Evolutionary conservation across 2,329 filamentous ascomycete species (phyloP).

Genomic region (Aspergillus ochraceoroseus): DNA sequence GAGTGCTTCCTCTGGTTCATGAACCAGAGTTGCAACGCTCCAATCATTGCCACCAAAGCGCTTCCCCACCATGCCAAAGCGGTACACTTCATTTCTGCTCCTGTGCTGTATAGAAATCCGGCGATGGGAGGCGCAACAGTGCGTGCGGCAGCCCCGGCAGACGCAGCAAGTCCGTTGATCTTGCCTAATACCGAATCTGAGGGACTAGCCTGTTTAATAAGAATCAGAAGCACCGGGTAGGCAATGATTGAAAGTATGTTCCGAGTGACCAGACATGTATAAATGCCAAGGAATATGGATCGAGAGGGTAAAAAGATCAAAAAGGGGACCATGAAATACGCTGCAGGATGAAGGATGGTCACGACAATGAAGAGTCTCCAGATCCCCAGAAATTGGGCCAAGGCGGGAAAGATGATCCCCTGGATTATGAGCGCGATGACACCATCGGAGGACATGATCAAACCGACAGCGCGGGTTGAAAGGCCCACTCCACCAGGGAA

Average conservation of each 20-base stretch:
- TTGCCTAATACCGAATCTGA: constrained; percentile 59
- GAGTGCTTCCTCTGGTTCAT: constrained; percentile 49
- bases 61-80: constrained; percentile 62
- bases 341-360: constrained; percentile 60
- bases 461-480: constrained; percentile 60
- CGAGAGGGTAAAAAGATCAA: constrained; percentile 54
- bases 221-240: constrained; percentile 63
- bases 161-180: constrained; percentile 68
- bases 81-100: constrained; percentile 54
- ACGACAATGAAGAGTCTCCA: constrained; percentile 64
- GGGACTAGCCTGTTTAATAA: constrained; percentile 67
- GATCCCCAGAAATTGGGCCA: constrained; percentile 60
- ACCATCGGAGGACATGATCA: constrained; percentile 66
- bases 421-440: constrained; percentile 69
- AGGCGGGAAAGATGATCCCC: constrained; percentile 62
- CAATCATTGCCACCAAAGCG: constrained; percentile 52
- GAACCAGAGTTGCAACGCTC: constrained; percentile 54
- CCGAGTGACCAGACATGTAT: constrained; percentile 60
- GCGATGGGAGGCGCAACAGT: constrained; percentile 65
- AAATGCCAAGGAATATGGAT: constrained; percentile 58
- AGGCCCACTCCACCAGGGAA: constrained; percentile 62
- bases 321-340: constrained; percentile 66
- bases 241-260: constrained; percentile 65
- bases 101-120: constrained; percentile 61
- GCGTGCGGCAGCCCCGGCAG: constrained; percentile 65